Base-by-base conservation (phyloP, 495 filamentous ascomycete genomes). In the Xylaria castorea region DNA sequence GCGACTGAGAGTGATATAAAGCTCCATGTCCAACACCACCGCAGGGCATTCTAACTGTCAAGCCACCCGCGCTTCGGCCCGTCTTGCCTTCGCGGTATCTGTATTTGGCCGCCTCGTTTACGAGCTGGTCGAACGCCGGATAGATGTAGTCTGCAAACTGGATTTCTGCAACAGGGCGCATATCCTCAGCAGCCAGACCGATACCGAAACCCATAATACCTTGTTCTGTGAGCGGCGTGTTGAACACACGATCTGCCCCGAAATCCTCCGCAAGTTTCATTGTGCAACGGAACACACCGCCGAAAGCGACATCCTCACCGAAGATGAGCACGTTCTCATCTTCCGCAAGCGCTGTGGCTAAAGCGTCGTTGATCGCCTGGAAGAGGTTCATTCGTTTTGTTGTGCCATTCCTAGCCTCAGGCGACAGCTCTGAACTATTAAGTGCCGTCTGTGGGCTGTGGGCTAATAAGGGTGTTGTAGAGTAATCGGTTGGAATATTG, bases 91-190 rank as follows among this genome's bases (percentile, higher is more conserved):
- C 93, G 64, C 95, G 87, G 81, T 95, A 99, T 67, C 96, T 85
- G 73, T 93, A 92, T 84, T 98, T 99, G 63, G 94, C 94, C 3
- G 94, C 95, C 81, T 99, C 96, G 78, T 98, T 98, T 73, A 98
- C 95, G 50, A 99, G 86, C 87, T 99, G 96, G 78, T 99, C 96
- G 74, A 98, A 98, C 1, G 96, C 94, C 3, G 96, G 96, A 81
- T 91, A 98, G 53, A 99, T 91, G 80, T 99, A 99, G 82, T 99
- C 96, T 46, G 96, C 97, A 77, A 99, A 99, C 82, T 99, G 96
- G 66, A 99, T 96, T 83, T 99, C 96, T 1, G 97, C 95, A 22
- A 99, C 89, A 0, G 96, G 93, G 65, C 92, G 93, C 92, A 97
- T 94, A 7, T 96, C 96, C 82, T 97, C 91, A 25, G 93, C 91